Conservation (phyloP, 2,329 filamentous ascomycete species). For the Neofusicoccum sp. region DNA sequence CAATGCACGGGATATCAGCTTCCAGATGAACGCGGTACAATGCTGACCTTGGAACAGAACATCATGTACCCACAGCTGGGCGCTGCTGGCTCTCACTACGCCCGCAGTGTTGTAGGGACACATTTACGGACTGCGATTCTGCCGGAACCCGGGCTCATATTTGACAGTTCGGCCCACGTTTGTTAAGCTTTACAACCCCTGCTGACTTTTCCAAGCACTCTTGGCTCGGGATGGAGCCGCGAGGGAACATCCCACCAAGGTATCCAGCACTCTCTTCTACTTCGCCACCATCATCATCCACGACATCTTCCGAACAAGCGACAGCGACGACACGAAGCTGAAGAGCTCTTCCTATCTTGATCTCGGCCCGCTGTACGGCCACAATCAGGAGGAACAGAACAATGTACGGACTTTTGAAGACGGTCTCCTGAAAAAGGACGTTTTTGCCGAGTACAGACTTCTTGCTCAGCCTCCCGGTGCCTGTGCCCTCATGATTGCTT, state of each 20-base stretch:
- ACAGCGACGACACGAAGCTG: conserved; percentile 57
- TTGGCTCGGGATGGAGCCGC: conserved; percentile 52
- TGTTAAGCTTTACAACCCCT: conserved; percentile 56
- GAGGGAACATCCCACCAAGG: conserved; percentile 60
- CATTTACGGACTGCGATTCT: conserved; percentile 48
- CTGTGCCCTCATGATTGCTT: conserved; percentile 61
- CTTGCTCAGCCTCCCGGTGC: conserved; percentile 62
- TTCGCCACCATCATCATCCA: conserved; percentile 59
- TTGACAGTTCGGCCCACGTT: neutral
- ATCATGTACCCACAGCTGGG: conserved; percentile 60
- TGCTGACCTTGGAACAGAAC: conserved; percentile 44
- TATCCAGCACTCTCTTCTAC: conserved; percentile 70
- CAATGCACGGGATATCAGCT: conserved; percentile 24
- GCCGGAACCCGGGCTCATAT: neutral
- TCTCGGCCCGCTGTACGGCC: conserved; percentile 66
- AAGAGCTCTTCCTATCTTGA: conserved; percentile 69
- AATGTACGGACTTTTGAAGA: conserved; percentile 60
- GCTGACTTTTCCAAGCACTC: conserved; percentile 62
- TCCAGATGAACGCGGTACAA: conserved; percentile 21
- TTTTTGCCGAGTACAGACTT: conserved; percentile 61
- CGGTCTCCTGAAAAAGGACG: conserved; percentile 64
- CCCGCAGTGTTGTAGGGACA: conserved; percentile 57
- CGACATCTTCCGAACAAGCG: conserved; percentile 61
- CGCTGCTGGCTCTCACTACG: conserved; percentile 59
- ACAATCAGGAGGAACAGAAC: conserved; percentile 61